Percentiles rank a stretch among this genome's conserved stretches.
Evolutionary conservation across 2,329 filamentous ascomycete species (phyloP).

Genomic region (Neurospora sp.): DNA sequence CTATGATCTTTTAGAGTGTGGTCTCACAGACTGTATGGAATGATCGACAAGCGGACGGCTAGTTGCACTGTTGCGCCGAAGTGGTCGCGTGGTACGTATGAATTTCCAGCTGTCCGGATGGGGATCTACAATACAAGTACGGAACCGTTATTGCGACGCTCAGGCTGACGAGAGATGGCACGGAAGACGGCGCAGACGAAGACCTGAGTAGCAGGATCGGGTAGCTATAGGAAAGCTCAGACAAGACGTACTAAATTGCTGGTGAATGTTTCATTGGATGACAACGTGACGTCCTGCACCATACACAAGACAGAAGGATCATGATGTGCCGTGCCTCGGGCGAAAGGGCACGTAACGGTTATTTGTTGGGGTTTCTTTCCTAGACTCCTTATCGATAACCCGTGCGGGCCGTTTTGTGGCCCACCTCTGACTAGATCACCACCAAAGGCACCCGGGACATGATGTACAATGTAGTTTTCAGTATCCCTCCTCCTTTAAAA

Average conservation of each 20-base stretch:
- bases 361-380: not conserved
- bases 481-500: constrained; percentile 18
- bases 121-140: not conserved
- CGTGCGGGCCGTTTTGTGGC: not conserved
- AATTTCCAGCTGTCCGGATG: not conserved
- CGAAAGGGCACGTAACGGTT: not conserved
- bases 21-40: not conserved
- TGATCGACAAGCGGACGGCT: not conserved
- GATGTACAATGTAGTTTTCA: constrained; percentile 24
- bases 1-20: not conserved
- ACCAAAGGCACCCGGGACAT: constrained; percentile 16
- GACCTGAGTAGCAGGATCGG: not conserved
- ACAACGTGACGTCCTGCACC: not conserved
- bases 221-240: not conserved
- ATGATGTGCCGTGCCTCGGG: not conserved
- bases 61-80: not conserved
- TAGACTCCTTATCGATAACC: constrained; percentile 5
- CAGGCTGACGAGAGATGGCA: not conserved
- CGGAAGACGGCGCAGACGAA: not conserved
- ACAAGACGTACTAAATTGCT: not conserved
- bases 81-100: not conserved
- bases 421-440: not conserved
- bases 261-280: not conserved
- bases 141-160: not conserved
- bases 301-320: not conserved